Percentiles rank a stretch among this genome's conserved stretches.
Evolutionary conservation across 352 stramenopile species (phyloP).

Genomic region (Globisporangium irregulare): DNA sequence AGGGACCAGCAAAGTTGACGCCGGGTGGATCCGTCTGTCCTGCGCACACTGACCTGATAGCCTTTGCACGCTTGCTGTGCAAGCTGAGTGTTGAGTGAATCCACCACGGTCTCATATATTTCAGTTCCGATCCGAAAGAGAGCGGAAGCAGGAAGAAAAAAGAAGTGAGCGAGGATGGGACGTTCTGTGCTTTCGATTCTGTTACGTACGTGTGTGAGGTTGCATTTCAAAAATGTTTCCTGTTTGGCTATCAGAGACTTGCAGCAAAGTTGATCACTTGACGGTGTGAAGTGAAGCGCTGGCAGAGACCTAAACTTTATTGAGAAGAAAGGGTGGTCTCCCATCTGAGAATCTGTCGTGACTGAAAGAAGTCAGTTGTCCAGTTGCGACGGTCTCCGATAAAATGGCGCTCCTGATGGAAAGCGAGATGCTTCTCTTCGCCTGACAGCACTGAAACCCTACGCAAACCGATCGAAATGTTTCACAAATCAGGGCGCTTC

Average conservation of each 20-base stretch:
- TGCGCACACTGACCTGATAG: background rate
- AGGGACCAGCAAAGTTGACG: background rate
- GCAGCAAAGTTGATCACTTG: background rate
- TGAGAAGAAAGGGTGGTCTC: background rate
- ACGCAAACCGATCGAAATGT: background rate
- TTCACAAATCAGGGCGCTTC: background rate
- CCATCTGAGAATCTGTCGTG: background rate
- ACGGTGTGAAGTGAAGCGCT: background rate
- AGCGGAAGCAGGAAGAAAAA: background rate
- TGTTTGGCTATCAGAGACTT: background rate
- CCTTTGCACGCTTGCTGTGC: background rate
- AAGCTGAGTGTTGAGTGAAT: background rate
- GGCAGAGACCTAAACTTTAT: background rate
- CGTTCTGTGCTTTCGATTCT: background rate
- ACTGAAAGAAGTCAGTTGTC: background rate
- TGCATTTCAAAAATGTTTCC: background rate
- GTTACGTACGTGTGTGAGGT: background rate
- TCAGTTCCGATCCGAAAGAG: background rate
- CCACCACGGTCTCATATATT: constrained; percentile 5
- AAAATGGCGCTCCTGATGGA: background rate
- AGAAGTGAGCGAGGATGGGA: constrained; percentile 1
- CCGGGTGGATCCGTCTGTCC: background rate
- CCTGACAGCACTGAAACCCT: background rate
- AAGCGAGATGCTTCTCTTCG: background rate
- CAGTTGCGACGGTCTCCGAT: background rate